Conservation (phyloP, 2,329 filamentous ascomycete species). For the Diaporthe australafricana region DNA sequence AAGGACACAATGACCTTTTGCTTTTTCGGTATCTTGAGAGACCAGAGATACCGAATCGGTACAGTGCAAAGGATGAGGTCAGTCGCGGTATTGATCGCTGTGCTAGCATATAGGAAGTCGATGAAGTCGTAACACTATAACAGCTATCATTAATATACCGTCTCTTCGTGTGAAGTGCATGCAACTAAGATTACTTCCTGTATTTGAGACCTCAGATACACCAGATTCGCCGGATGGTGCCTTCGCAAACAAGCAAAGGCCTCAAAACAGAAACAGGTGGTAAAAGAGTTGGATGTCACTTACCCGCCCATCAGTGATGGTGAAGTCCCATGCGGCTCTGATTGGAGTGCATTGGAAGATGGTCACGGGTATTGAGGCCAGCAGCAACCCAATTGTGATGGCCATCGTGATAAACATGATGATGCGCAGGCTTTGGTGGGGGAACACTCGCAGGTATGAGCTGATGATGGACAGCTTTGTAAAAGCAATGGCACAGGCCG, state of each 20-base stretch:
- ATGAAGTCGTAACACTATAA: slow-evolving; percentile 2
- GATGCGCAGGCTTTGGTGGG: neutral
- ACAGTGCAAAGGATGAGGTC: neutral
- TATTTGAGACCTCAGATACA: neutral
- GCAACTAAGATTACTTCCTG: neutral
- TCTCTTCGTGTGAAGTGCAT: too few species aligned
- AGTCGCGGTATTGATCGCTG: neutral
- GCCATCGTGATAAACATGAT: slow-evolving; percentile 3
- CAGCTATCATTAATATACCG: neutral
- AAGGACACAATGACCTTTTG: slow-evolving; percentile 8
- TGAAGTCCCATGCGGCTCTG: slow-evolving; percentile 12
- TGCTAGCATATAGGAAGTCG: neutral
- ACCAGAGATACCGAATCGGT: neutral
- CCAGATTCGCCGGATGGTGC: too few species aligned
- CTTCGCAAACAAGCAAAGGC: too few species aligned
- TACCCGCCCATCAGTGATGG: neutral
- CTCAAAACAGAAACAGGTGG: too few species aligned
- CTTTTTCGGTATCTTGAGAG: neutral
- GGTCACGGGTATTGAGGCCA: neutral
- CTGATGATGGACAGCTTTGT: slow-evolving; percentile 15
- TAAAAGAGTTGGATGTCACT: neutral
- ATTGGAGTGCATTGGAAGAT: slow-evolving; percentile 9
- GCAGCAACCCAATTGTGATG: slow-evolving; percentile 7
- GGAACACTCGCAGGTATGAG: slow-evolving; percentile 16
- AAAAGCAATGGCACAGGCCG: neutral